These are phyloP conservation scores for Neonectria coccinea DNA, from an alignment of 2,329 filamentous ascomycete species.

Conservation along the genomic window DNA sequence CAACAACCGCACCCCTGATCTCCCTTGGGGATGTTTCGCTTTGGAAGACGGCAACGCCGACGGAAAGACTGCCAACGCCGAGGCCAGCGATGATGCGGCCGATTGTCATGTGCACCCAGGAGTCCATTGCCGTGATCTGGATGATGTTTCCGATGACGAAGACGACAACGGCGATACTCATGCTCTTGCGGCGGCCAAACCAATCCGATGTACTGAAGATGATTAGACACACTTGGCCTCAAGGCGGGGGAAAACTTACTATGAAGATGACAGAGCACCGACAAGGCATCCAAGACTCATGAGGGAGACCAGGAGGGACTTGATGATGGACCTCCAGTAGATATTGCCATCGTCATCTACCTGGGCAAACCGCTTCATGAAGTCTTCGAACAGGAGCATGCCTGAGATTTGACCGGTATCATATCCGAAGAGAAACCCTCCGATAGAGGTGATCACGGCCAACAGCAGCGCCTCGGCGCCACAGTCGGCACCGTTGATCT, in stretches of 20 bases:
- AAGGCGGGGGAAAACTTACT: slow-evolving; percentile 39
- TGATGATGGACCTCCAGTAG: slow-evolving; percentile 54
- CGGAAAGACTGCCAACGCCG: slow-evolving; percentile 74
- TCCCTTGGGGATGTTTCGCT: slow-evolving; percentile 71
- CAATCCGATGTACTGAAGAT: slow-evolving; percentile 60
- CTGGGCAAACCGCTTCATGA: slow-evolving; percentile 62
- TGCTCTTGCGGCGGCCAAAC: slow-evolving; percentile 66
- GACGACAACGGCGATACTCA: slow-evolving; percentile 64
- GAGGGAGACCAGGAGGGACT: slow-evolving; percentile 65
- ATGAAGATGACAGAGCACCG: slow-evolving; percentile 63
- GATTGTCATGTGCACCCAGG: slow-evolving; percentile 74
- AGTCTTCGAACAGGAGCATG: slow-evolving; percentile 63
- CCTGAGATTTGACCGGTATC: slow-evolving; percentile 70
- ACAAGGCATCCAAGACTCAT: slow-evolving; percentile 66
- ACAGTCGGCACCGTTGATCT: slow-evolving; percentile 54
- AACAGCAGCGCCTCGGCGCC: slow-evolving; percentile 56
- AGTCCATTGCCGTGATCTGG: slow-evolving; percentile 67
- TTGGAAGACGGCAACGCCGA: slow-evolving; percentile 76
- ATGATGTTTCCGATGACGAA: slow-evolving; percentile 73
- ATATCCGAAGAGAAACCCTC: slow-evolving; percentile 71
- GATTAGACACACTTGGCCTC: background rate
- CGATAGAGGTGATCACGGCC: slow-evolving; percentile 65
- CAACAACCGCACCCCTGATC: slow-evolving; percentile 72
- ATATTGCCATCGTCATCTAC: slow-evolving; percentile 55
- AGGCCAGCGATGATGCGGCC: slow-evolving; percentile 76